A percentile compares a stretch with the other conserved stretches of the same genome.
Conservation (phyloP, 2,329 filamentous ascomycete species). For the Trichoderma atrobrunneum region DNA sequence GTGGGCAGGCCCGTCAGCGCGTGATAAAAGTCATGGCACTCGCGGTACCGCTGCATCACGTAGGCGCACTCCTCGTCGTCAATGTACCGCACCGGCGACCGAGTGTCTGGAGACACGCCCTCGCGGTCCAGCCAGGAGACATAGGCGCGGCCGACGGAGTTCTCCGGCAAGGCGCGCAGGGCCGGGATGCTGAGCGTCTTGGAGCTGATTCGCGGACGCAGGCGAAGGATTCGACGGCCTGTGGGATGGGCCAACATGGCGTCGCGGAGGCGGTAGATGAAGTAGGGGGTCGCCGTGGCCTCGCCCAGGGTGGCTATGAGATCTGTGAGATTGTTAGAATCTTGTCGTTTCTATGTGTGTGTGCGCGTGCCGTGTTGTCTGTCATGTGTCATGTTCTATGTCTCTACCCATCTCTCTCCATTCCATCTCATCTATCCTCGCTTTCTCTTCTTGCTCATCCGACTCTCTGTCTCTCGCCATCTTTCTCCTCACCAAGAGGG, state of each 20-base stretch:
- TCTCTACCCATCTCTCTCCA: not conserved
- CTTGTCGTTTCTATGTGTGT: not conserved
- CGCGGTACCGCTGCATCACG: conserved; percentile 96
- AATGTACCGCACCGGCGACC: conserved; percentile 79
- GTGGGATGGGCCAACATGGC: conserved; percentile 84
- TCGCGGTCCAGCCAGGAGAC: conserved; percentile 90
- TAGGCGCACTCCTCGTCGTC: conserved; percentile 96
- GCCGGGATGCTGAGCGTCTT: conserved; percentile 62
- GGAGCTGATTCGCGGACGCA: conserved; percentile 84
- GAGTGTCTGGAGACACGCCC: conserved; percentile 87
- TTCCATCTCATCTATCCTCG: not conserved
- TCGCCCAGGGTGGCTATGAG: conserved; percentile 94
- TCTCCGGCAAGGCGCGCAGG: conserved; percentile 68
- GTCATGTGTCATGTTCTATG: not conserved
- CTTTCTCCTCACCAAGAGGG: not conserved
- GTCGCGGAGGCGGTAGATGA: conserved; percentile 86
- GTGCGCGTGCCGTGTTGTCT: not conserved
- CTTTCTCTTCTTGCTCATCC: not conserved
- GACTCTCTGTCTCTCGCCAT: not conserved
- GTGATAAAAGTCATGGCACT: conserved; percentile 98
- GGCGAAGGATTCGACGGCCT: conserved; percentile 85
- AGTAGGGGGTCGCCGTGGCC: conserved; percentile 90
- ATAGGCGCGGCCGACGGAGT: conserved; percentile 78
- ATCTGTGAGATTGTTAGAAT: conserved; percentile 50
- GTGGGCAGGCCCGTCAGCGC: conserved; percentile 87